Evolutionary conservation across 805 yeast genomes (phyloP), one percentile per base, ranked within the genome.

Genomic region (Ogataea dorogensis): DNA sequence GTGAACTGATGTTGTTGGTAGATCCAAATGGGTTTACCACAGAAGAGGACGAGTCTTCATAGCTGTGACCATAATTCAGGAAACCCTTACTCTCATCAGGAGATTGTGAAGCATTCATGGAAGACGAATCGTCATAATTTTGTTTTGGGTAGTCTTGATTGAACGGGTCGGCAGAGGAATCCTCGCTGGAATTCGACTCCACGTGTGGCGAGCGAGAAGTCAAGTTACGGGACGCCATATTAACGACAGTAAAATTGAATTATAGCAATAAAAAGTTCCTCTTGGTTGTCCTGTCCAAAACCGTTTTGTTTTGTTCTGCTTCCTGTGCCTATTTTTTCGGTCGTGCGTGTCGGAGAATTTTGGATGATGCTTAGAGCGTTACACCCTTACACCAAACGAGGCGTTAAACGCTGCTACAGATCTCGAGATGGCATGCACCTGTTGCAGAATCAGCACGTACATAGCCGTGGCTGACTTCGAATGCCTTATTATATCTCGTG

Each of bases 201-300:
- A 55, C 42, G 29, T 56, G 61, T 15, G 65, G 64, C 3, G 65
- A 56, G 28, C 53, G 50, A 4, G 63, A 42, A 9, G 66, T 61
- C 28, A 61, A 42, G 41, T 58, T 60, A 41, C 66, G 54, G 10
- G 61, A 46, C 3, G 65, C 44, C 64, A 58, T 59, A 13, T 38
- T 24, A 16, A 21, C 24, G 27, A 16, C 11, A 13, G 24, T 8
- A 25, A 15, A 8, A 16, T 20, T 10, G n/a, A n/a, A n/a, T 22
- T 13, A 6, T 12, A 24, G 24, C 18, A 18, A 24, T 22, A 31
- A 30, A 28, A 32, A 17, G 28, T 21, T 19, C 28, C 31, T 32
- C 40, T 27, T 31, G 19, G 31, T 32, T 13, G 31, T 21, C 27
- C 24, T 33, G 25, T n/a, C 13, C 12, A 19, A 31, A 29, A 27